Evolutionary conservation across 1,139 yeast genomes (phyloP), one percentile per base, ranked within the genome.

Genomic region (Magnusiomyces fungicola): DNA sequence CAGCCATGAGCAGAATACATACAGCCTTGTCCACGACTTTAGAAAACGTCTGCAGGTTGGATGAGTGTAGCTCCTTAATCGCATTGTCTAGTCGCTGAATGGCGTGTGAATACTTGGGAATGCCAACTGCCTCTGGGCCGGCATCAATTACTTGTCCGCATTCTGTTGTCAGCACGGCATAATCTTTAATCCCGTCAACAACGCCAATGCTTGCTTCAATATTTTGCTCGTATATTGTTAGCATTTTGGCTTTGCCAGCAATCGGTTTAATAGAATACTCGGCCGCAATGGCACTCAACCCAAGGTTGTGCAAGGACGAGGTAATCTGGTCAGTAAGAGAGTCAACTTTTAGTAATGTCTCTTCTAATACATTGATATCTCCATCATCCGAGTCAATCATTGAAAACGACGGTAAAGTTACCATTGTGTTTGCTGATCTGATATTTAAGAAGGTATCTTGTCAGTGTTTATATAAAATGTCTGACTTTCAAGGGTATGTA

Each of bases 361-460:
- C 94, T 51, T 85, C 85, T 40, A 89, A 72, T 9, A 89, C 89
- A 2, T 88, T 81, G 45, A 87, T 81, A 58, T 88, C 96, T 2
- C 94, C 90, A 63, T 85, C 95, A 61, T 86, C 95, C 59, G 46
- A 53, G 56, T 42, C 42, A 5, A 48, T 25, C n/a, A 22, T 27
- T 9, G 25, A 24, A 12, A 33, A 36, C 7, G 33, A 36, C 12
- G 29, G n/a, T n/a, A n/a, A n/a, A n/a, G n/a, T n/a, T n/a, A n/a
- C n/a, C n/a, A n/a, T n/a, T n/a, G n/a, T n/a, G n/a, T n/a, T n/a
- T n/a, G n/a, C n/a, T n/a, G n/a, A n/a, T n/a, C n/a, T n/a, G n/a
- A n/a, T n/a, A n/a, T n/a, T n/a, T n/a, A n/a, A n/a, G n/a, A n/a
- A n/a, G n/a, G n/a, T n/a, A n/a, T n/a, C n/a, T n/a, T n/a, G n/a